Percentiles rank a stretch among this genome's conserved stretches.
Conservation (phyloP, 371 early-diverging fungal species). For the Haplosporangium sp. region DNA sequence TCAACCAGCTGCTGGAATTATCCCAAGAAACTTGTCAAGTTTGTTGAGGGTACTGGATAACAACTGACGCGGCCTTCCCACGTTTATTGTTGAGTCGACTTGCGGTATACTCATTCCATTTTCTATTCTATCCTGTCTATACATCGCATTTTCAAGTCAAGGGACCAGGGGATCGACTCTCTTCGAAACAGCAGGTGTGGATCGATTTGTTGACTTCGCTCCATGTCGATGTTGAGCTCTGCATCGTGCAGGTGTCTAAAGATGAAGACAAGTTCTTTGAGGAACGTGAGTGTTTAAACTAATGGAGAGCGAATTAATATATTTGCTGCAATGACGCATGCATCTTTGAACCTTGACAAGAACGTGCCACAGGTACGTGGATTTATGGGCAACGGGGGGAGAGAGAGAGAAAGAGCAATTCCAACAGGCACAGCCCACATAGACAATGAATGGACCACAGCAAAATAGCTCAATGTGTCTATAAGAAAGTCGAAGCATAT, state of each 20-base stretch:
- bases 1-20: slow-evolving; percentile 69
- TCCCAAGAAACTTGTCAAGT: slow-evolving; percentile 63
- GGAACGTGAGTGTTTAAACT: slow-evolving; percentile 28
- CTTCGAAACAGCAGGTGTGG: slow-evolving; percentile 81
- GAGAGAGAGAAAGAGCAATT: not conserved
- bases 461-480: not conserved
- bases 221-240: slow-evolving; percentile 73
- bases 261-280: slow-evolving; percentile 58
- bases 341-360: no score
- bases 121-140: not conserved
- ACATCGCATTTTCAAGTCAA: slow-evolving; percentile 61
- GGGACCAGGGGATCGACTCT: slow-evolving; percentile 79
- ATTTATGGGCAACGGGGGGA: no score
- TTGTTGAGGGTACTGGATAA: slow-evolving; percentile 70
- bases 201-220: slow-evolving; percentile 69
- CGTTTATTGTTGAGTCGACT: not conserved
- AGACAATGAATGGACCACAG: not conserved
- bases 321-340: no score
- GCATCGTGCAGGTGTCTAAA: slow-evolving; percentile 67
- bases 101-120: not conserved
- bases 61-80: not conserved
- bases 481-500: not conserved
- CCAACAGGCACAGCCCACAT: not conserved
- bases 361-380: no score
- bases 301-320: not conserved